Percentiles rank a stretch among this genome's conserved stretches.
These are phyloP conservation scores for Aspergillus saccharolyticus DNA, from an alignment of 495 filamentous ascomycete species.

Conservation along the genomic window DNA sequence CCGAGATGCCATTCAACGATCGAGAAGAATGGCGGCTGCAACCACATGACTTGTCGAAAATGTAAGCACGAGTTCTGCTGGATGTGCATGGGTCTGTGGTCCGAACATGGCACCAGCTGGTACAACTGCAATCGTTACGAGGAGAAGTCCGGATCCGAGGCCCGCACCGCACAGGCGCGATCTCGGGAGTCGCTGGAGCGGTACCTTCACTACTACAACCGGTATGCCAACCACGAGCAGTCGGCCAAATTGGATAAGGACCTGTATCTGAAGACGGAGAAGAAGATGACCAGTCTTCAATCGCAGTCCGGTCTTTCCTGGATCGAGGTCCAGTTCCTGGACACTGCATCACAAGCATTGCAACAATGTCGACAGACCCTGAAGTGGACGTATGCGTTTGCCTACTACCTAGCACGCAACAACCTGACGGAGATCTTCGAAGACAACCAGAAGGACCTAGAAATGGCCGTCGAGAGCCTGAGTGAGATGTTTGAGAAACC, in stretches of 20 bases:
- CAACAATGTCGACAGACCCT: constrained; percentile 95
- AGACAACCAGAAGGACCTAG: constrained; percentile 96
- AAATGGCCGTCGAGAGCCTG: constrained; percentile 91
- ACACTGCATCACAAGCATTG: constrained; percentile 85
- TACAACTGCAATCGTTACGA: constrained; percentile 98
- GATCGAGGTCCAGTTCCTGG: constrained; percentile 97
- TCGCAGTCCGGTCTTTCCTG: constrained; percentile 91
- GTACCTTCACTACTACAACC: constrained; percentile 97
- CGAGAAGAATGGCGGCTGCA: constrained; percentile 98
- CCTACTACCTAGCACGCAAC: constrained; percentile 91
- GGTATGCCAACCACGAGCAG: constrained; percentile 98
- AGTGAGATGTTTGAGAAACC: constrained; percentile 98
- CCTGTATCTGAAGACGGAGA: constrained; percentile 91
- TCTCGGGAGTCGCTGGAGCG: constrained; percentile 86
- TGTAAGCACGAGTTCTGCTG: constrained; percentile 99
- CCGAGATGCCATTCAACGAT: constrained; percentile 94
- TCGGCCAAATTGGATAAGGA: constrained; percentile 96
- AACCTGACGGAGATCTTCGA: constrained; percentile 97
- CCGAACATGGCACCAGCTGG: constrained; percentile 99
- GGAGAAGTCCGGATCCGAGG: constrained; percentile 87
- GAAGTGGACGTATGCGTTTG: constrained; percentile 99
- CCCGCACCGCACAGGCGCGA: constrained; percentile 82
- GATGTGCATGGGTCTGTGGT: constrained; percentile 99
- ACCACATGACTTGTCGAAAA: constrained; percentile 99
- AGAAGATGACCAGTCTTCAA: constrained; percentile 96